Base-by-base conservation (phyloP, 768 basidiomycete genomes). In the Auricularia sp. region DNA sequence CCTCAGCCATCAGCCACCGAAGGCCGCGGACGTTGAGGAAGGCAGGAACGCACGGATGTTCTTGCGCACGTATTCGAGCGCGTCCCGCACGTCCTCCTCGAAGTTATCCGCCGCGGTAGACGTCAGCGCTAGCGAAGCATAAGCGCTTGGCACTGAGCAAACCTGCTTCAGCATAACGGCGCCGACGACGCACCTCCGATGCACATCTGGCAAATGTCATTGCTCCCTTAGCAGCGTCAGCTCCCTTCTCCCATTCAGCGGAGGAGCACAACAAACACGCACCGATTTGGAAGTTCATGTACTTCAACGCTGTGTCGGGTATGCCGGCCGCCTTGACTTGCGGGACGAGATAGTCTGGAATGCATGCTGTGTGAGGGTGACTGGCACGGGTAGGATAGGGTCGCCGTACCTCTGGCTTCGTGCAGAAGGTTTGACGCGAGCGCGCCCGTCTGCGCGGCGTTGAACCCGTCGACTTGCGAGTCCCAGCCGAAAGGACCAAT, bases 401-500 rank as follows among this genome's bases (percentile, higher is more conserved):
- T 29, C 29, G 29, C 29, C 56, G 56, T 18, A 59, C 56, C 56
- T 23, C 33, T 8, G 18, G 47, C 64, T 34, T 64, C 64, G 64
- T 64, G 64, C 21, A 44, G 42, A 7, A 64, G 36, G 2, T 64
- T 64, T 1, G 64, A 61, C 3, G 64, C 64, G 18, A 64, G 35
- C 36, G 64, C 64, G n/a, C 64, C 64, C 36, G 64, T 61, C 29
- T 61, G 64, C 1, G 64, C 64, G 23, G 64, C 64, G 43, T 61
- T 64, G 23, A 64, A 60, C 23, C 60, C 33, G 36, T 64, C 64
- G 7, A 64, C 64, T 7, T 36, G 29, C 7, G 59, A 36, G 36
- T 64, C 60, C 64, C 64, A 64, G n/a, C 64, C 64, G 34, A 42
- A 18, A 10, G 33, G 29, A 3, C 64, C 64, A 61, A 47, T 18